Evolutionary conservation across 352 stramenopile species (phyloP), one percentile per base, ranked within the genome.

Genomic region (Phytophthora kernoviae): DNA sequence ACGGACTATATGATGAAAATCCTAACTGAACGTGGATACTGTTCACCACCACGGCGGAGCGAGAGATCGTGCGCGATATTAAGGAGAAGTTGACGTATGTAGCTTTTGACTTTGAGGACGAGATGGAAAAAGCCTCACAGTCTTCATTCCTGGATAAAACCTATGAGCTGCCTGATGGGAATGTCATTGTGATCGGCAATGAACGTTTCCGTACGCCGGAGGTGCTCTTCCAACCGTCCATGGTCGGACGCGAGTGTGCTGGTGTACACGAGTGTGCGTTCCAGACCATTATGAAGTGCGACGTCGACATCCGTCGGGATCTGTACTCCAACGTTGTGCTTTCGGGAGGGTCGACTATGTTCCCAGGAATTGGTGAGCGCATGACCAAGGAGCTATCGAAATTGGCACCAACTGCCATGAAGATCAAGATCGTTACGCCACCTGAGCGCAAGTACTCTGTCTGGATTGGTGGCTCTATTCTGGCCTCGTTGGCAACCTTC

Each of bases 1-100:
- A 98, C 94, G 46, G 93, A 98, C 62, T 98, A 98, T 75, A 89
- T 99, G 78, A 98, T 98, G 91, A 98, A 98, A 80, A 98, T 98
- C 58, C 71, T 99, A 54, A 97, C 91, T 5, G 91, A 98, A 70
- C 84, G 92, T 69, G 93, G 94, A 51, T 98, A 98, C 84, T 94
- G 50, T 97, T 98, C 87, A 97, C 88, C 18, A 98, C 93, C 24
- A 97, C 90, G 40, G 93, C 92, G 49, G 94, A 98, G 64, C 90
- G 94, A 62, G 96, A 99, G 83, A 98, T 98, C 73, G 79, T 88
- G 56, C 66, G 87, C 62, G 96, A 99, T 70, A 98, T 99, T 73
- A 99, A 99, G 86, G 97, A 99, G 75, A 97, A 96, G 54, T 68
- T 98, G n/a, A 96, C 88, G 52, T 99, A 99, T 77, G 77, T 98